Evolutionary conservation across 2,329 filamentous ascomycete species (phyloP).

Genomic region (Gaeumannomyces sp.): DNA sequence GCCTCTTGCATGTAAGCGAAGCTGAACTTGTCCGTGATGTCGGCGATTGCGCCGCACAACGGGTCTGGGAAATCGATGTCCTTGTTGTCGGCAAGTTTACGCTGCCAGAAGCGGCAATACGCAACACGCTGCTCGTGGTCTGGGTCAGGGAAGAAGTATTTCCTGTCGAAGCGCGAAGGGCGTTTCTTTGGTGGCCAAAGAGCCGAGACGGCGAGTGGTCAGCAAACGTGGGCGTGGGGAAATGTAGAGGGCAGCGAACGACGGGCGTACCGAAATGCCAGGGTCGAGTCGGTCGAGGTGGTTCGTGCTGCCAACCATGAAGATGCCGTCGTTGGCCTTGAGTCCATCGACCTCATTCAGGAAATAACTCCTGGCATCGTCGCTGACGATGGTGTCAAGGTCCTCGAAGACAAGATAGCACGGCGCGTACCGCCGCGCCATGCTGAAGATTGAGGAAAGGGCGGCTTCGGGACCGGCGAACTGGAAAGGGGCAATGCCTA

Average conservation of each 20-base stretch:
- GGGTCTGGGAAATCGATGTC: slow-evolving; percentile 54
- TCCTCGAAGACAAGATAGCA: slow-evolving; percentile 58
- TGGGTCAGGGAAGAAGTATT: slow-evolving; percentile 59
- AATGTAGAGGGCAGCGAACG: too few relatives aligned
- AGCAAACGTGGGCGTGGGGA: background rate
- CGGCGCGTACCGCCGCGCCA: slow-evolving; percentile 42
- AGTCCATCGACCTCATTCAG: slow-evolving; percentile 68
- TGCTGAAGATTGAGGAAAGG: slow-evolving; percentile 47
- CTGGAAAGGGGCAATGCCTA: slow-evolving; percentile 17
- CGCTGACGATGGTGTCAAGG: slow-evolving; percentile 59
- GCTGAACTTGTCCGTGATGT: slow-evolving; percentile 58
- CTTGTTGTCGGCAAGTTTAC: slow-evolving; percentile 48
- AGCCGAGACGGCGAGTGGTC: background rate
- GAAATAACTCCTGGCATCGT: slow-evolving; percentile 59
- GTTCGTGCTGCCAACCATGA: slow-evolving; percentile 63
- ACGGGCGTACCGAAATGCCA: slow-evolving; percentile 44
- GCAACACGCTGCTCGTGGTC: slow-evolving; percentile 44
- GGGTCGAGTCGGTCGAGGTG: slow-evolving; percentile 61
- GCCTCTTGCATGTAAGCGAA: slow-evolving; percentile 67
- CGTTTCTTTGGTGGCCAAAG: slow-evolving; percentile 39
- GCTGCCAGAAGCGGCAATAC: slow-evolving; percentile 60
- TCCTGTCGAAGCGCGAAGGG: slow-evolving; percentile 60
- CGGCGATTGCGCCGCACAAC: slow-evolving; percentile 52
- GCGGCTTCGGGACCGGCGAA: slow-evolving; percentile 50
- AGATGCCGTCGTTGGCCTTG: slow-evolving; percentile 62